These are phyloP conservation scores for Sporisorium scitamineum DNA, from an alignment of 1,284 basidiomycete species.

Conservation along the genomic window DNA sequence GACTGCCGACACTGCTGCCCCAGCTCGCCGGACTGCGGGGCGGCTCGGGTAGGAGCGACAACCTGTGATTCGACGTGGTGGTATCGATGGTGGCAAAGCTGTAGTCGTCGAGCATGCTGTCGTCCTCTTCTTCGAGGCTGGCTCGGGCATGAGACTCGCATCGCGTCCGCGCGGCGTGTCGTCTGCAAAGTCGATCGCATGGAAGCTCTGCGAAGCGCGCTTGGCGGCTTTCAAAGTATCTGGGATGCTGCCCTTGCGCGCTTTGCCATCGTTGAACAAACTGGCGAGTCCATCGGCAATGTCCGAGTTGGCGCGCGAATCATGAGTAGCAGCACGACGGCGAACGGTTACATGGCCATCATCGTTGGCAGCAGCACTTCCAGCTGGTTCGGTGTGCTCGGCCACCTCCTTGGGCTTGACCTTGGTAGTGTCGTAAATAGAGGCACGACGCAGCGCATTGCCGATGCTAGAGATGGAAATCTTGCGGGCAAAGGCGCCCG, in stretches of 20 bases:
- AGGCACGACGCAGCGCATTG: constrained; percentile 35
- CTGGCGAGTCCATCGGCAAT: constrained; percentile 28
- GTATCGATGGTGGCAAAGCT: constrained; percentile 33
- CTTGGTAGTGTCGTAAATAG: constrained; percentile 39
- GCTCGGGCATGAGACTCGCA: constrained; percentile 11
- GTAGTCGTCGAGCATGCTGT: constrained; percentile 41
- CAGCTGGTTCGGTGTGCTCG: neutral
- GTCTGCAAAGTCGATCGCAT: constrained; percentile 41
- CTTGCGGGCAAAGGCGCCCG: constrained; percentile 29
- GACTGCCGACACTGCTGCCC: constrained; percentile 17
- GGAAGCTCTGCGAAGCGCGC: constrained; percentile 19
- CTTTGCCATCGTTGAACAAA: constrained; percentile 29
- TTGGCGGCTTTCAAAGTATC: neutral
- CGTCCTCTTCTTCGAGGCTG: constrained; percentile 29
- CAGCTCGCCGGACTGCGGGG: constrained; percentile 22
- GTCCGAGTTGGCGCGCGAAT: constrained; percentile 38
- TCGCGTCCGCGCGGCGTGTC: constrained; percentile 49
- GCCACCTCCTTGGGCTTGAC: constrained; percentile 19
- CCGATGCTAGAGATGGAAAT: constrained; percentile 43
- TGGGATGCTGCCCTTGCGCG: constrained; percentile 13
- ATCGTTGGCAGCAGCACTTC: neutral
- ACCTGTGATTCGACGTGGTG: constrained; percentile 27
- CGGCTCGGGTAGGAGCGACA: constrained; percentile 28
- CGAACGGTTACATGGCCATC: neutral
- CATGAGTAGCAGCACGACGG: constrained; percentile 18